Conservation (phyloP, 2,329 filamentous ascomycete genomes). For the Pyrenochaeta sp. region DNA sequence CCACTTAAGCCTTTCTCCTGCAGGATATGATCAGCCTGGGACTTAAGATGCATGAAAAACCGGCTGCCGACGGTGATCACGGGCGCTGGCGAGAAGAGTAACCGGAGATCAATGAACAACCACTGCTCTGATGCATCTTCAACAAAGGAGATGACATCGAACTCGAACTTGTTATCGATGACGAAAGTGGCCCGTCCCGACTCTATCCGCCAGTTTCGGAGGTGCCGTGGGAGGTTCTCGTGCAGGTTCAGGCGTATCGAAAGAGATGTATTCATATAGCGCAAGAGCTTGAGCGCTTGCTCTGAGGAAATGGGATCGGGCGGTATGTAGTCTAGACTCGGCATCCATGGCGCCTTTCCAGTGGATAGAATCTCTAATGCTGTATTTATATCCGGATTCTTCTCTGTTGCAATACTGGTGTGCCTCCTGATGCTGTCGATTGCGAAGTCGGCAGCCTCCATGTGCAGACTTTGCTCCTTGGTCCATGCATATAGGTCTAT, state of each 20-base stretch:
- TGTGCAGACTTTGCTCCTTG: slow-evolving; percentile 41
- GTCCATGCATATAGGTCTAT: slow-evolving; percentile 87
- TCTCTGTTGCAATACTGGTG: slow-evolving; percentile 76
- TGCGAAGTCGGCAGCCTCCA: slow-evolving; percentile 62
- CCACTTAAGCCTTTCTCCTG: slow-evolving; percentile 74
- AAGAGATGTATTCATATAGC: slow-evolving; percentile 83
- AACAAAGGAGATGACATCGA: slow-evolving; percentile 89
- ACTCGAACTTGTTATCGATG: slow-evolving; percentile 85
- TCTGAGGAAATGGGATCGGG: slow-evolving; percentile 74
- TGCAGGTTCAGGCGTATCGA: slow-evolving; percentile 85
- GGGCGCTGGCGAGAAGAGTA: slow-evolving; percentile 77
- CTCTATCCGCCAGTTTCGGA: slow-evolving; percentile 78
- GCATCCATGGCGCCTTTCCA: slow-evolving; percentile 79
- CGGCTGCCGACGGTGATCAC: slow-evolving; percentile 64
- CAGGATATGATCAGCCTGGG: slow-evolving; percentile 75
- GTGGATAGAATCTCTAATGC: slow-evolving; percentile 85
- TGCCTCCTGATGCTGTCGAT: slow-evolving; percentile 75
- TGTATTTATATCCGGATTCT: slow-evolving; percentile 89
- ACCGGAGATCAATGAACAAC: slow-evolving; percentile 92
- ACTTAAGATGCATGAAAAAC: slow-evolving; percentile 73
- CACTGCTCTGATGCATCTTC: slow-evolving; percentile 86
- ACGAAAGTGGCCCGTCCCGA: slow-evolving; percentile 91
- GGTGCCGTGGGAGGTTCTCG: slow-evolving; percentile 80
- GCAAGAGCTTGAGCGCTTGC: slow-evolving; percentile 76
- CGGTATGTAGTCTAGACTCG: slow-evolving; percentile 82